phyloP scores from a whole-genome alignment of 2,329 filamentous ascomycete species.

The Phialophora tarda region DNA sequence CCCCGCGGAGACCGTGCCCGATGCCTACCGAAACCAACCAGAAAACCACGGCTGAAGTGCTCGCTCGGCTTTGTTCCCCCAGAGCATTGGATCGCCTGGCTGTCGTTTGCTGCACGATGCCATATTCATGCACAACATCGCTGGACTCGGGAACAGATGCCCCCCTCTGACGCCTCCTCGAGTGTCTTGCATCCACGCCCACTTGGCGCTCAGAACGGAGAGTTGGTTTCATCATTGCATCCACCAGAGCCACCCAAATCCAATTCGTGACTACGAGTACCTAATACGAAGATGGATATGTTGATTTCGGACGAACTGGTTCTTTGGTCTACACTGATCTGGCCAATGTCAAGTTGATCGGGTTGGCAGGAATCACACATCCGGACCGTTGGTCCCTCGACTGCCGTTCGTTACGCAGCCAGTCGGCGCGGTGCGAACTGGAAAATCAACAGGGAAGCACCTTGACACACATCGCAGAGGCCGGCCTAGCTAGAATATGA shows the following conservation, averaged over 20 bases:
- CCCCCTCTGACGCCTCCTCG: neutral
- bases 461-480: neutral
- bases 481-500: neutral
- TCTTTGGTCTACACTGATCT: neutral
- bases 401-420: constrained; percentile 11
- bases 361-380: neutral
- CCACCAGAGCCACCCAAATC: constrained; percentile 1
- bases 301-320: neutral
- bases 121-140: constrained; percentile 21
- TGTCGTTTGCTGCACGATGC: constrained; percentile 13
- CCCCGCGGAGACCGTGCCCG: constrained; percentile 1
- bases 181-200: constrained; percentile 13
- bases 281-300: neutral
- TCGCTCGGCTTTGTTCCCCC: neutral
- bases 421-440: constrained; percentile 6
- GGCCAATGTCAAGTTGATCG: neutral
- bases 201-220: constrained; percentile 1
- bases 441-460: constrained; percentile 6
- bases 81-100: neutral
- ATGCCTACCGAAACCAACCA: constrained; percentile 11
- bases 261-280: neutral
- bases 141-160: neutral
- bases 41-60: neutral
- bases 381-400: neutral
- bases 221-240: constrained; percentile 15